A percentile compares a stretch with the other conserved stretches of the same genome.
Conservation (phyloP, 768 basidiomycete species). For the Tylopilus vinaceipallidus region DNA sequence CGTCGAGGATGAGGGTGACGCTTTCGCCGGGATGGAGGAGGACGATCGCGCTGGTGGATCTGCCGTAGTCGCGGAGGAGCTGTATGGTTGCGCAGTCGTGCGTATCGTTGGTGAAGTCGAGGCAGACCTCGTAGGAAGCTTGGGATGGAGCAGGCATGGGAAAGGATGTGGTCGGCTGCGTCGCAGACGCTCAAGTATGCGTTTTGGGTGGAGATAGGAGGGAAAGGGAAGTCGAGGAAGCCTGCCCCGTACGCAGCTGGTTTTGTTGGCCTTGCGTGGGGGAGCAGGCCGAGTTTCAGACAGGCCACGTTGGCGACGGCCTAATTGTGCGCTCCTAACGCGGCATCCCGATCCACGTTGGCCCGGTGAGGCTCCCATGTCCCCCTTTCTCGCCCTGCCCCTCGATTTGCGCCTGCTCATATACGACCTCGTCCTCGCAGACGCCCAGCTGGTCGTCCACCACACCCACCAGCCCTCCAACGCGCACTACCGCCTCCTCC, state of each 20-base stretch:
- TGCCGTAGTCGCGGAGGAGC: constrained; percentile 62
- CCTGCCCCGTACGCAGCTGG: constrained; percentile 25
- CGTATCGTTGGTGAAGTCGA: constrained; percentile 71
- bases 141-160: constrained; percentile 60
- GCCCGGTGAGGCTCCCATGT: constrained; percentile 21
- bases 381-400: constrained; percentile 29
- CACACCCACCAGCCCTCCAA: constrained; percentile 30
- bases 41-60: constrained; percentile 50
- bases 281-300: constrained; percentile 28
- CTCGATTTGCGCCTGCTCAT: constrained; percentile 36
- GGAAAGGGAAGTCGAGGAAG: constrained; percentile 17
- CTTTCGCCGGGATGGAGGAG: constrained; percentile 61
- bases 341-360: constrained; percentile 34
- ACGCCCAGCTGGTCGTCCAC: constrained; percentile 13
- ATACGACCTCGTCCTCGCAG: constrained; percentile 31
- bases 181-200: constrained; percentile 35
- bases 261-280: constrained; percentile 36
- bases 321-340: constrained; percentile 31
- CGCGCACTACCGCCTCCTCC: constrained; percentile 33
- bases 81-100: constrained; percentile 63
- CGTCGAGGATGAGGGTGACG: constrained; percentile 65
- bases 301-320: constrained; percentile 24
- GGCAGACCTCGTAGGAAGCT: constrained; percentile 56
- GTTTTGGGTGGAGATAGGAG: constrained; percentile 17
- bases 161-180: constrained; percentile 3